Base-by-base conservation (phyloP, 2,329 filamentous ascomycete species). In the Triangularia setosa region DNA sequence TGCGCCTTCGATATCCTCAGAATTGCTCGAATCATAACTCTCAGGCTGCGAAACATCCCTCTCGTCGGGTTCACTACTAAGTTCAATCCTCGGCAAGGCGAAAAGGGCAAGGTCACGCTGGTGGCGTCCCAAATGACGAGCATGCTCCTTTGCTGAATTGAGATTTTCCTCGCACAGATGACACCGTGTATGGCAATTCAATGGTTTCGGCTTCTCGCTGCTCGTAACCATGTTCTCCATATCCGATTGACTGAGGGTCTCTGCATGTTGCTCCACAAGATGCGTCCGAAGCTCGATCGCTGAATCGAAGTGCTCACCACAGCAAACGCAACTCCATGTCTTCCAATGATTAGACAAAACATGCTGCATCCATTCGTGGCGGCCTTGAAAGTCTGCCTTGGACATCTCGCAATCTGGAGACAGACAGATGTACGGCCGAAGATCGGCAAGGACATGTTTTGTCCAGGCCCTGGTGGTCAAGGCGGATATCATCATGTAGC, bases 371-470 rank as follows among this genome's bases (percentile, higher is more conserved):
- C 66, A 68, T 40, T 68, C 16, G 11, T 60, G 52, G 4, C 66
- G 66, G 2, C 28, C 11, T 16, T 30, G 5, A 24, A 54, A 68
- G 27, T 62, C 52, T 16, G 59, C 27, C 4, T 44, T 24, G 8
- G 60, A 35, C 6, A 40, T 61, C 3, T 6, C 23, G n/a, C 66
- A 68, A 59, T 66, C 62, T 11, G 35, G 59, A 3, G 28, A 53
- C 1, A 68, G 44, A 18, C 66, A 68, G 16, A 66, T 62, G 27
- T 66, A 68, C 2, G 66, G 66, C 18, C 64, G 14, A 0, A 67
- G 54, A 16, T 68, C 64, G 7, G 33, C 60, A 4, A 68, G 44
- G 1, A 68, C 64, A 44, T 68, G 66, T 28, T 44, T 63, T 61
- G 18, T 61, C 64, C 66, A 68, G 21, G 60, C 55, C 12, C 18